Evolutionary conservation across 2,329 filamentous ascomycete genomes (phyloP).

Genomic region (Verticillium tricorpus): DNA sequence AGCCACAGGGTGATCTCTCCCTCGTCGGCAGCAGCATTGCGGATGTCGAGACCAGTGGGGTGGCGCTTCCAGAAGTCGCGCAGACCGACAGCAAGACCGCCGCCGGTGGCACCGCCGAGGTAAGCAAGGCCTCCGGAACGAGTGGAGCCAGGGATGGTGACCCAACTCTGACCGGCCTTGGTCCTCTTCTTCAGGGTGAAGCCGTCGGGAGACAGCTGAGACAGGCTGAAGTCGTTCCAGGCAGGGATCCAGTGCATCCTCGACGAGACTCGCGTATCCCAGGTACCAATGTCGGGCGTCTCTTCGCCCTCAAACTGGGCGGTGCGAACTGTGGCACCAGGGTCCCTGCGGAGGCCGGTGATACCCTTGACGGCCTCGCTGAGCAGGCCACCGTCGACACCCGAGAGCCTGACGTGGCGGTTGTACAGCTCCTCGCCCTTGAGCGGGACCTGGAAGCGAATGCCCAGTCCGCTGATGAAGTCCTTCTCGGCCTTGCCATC

Average conservation of each 20-base stretch:
- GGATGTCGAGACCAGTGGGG: constrained; percentile 53
- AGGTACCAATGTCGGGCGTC: constrained; percentile 37
- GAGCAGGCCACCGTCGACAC: constrained; percentile 49
- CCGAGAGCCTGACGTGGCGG: constrained; percentile 53
- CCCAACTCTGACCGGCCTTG: constrained; percentile 51
- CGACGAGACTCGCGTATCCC: constrained; percentile 40
- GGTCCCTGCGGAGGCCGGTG: constrained; percentile 53
- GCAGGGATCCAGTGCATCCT: constrained; percentile 51
- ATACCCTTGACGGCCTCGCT: constrained; percentile 56
- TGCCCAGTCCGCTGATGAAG: constrained; percentile 49
- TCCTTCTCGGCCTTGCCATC: constrained; percentile 44
- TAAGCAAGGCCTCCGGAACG: constrained; percentile 54
- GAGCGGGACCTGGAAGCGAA: constrained; percentile 52
- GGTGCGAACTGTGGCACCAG: constrained; percentile 40
- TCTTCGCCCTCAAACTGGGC: constrained; percentile 45
- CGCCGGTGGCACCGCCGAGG: constrained; percentile 49
- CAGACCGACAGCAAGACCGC: constrained; percentile 55
- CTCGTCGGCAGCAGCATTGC: constrained; percentile 40
- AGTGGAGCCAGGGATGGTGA: constrained; percentile 53
- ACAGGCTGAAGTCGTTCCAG: constrained; percentile 54
- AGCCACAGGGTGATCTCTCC: constrained; percentile 56
- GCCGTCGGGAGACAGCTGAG: constrained; percentile 55
- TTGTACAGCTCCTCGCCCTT: constrained; percentile 48
- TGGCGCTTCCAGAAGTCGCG: constrained; percentile 62
- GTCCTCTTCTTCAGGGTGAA: constrained; percentile 59